Evolutionary conservation across 257 asterid species (phyloP).

Genomic region (Rubia yunnanensis): DNA sequence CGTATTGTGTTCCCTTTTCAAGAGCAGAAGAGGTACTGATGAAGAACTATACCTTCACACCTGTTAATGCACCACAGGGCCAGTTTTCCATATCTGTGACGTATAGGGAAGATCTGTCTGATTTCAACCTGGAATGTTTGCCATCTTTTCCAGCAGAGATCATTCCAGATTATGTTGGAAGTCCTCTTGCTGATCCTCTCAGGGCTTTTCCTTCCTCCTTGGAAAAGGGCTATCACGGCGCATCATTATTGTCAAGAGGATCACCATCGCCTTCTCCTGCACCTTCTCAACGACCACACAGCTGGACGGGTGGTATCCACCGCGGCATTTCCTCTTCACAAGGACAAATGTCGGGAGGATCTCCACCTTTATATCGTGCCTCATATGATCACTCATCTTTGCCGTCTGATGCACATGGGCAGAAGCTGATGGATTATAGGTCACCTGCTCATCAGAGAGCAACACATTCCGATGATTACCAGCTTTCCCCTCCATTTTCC

Average conservation of each 20-base stretch:
- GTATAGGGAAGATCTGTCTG: conserved; percentile 69
- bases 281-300: conserved; percentile 76
- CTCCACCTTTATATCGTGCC: conserved; percentile 60
- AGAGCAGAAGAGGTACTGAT: conserved; percentile 64
- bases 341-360: conserved; percentile 47
- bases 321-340: conserved; percentile 41
- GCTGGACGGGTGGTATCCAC: conserved; percentile 93
- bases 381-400: conserved; percentile 57
- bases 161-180: conserved; percentile 86
- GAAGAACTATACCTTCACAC: conserved; percentile 61
- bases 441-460: conserved; percentile 35
- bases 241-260: conserved; percentile 47
- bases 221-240: conserved; percentile 33
- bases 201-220: conserved; percentile 59
- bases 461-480: conserved; percentile 42
- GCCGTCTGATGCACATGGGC: conserved; percentile 38
- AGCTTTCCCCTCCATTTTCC: conserved; percentile 88
- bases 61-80: conserved; percentile 83
- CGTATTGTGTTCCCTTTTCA: conserved; percentile 67
- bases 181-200: conserved; percentile 79
- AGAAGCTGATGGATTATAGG: conserved; percentile 45
- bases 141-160: conserved; percentile 75
- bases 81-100: conserved; percentile 65
- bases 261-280: conserved; percentile 37
- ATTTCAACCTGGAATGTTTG: conserved; percentile 57